phyloP scores from a whole-genome alignment of 306 rosid species.

The Cucumis melo region DNA sequence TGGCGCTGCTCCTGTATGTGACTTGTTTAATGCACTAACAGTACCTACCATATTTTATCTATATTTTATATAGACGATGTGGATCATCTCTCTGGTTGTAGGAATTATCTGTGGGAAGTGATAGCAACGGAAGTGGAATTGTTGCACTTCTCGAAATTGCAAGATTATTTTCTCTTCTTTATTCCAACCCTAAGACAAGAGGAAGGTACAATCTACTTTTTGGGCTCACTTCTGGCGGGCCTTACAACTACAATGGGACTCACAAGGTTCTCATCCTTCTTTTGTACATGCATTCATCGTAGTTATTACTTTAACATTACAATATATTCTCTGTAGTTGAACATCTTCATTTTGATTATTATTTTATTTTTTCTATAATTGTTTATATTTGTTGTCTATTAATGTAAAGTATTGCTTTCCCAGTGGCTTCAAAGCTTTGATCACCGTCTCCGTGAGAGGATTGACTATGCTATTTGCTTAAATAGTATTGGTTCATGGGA shows the following conservation, averaged over 20 bases:
- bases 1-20: conserved; percentile 96
- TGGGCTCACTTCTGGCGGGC: conserved; percentile 95
- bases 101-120: conserved; percentile 96
- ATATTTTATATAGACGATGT: conserved; percentile 14
- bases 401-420: conserved; percentile 12
- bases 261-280: conserved; percentile 43
- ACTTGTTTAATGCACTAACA: conserved; percentile 4
- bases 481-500: conserved; percentile 94
- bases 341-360: background rate
- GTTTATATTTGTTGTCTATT: background rate
- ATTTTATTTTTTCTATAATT: background rate
- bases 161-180: conserved; percentile 79
- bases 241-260: conserved; percentile 97
- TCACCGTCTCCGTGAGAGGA: conserved; percentile 87
- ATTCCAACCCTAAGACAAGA: conserved; percentile 93
- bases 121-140: conserved; percentile 90
- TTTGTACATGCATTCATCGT: background rate
- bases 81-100: conserved; percentile 23
- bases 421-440: conserved; percentile 98
- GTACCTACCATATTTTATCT: conserved; percentile 10
- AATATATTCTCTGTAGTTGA: conserved; percentile 3
- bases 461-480: conserved; percentile 91
- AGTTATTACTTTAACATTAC: background rate
- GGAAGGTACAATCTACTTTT: conserved; percentile 90
- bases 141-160: conserved; percentile 99